Evolutionary conservation across 2,329 filamentous ascomycete species (phyloP).

Genomic region (Scedosporium dehoogii): DNA sequence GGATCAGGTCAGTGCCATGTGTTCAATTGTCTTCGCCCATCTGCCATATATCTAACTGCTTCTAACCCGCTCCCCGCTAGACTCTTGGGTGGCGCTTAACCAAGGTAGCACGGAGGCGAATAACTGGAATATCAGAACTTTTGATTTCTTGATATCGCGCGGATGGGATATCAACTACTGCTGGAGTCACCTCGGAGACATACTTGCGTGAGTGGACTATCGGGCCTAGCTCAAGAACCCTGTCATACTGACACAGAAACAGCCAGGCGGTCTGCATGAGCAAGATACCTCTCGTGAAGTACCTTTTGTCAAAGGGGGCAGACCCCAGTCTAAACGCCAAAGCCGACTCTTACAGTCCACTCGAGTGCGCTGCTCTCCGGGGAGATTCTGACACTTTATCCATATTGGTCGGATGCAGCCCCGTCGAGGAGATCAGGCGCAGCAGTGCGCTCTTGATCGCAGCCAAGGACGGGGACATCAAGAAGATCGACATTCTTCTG

Average conservation of each 20-base stretch:
- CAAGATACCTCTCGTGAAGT: neutral
- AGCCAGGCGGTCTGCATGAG: neutral
- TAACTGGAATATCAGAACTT: constrained; percentile 1
- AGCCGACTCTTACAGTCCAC: neutral
- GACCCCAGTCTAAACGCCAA: neutral
- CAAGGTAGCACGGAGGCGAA: neutral
- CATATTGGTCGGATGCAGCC: neutral
- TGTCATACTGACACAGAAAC: too few species aligned
- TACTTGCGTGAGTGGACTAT: neutral
- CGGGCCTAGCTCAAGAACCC: neutral
- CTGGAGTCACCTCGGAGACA: neutral
- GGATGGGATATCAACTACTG: constrained; percentile 1
- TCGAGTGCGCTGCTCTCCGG: too few species aligned
- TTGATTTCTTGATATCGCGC: neutral
- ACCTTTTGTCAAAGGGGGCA: neutral
- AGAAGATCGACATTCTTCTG: neutral
- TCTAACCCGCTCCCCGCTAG: neutral
- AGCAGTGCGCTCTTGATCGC: neutral
- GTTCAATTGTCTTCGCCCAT: neutral
- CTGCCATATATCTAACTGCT: neutral
- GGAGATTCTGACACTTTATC: neutral
- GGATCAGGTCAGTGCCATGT: neutral
- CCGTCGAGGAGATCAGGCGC: neutral
- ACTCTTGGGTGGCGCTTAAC: neutral
- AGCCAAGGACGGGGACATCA: neutral